Evolutionary conservation across 2,329 filamentous ascomycete genomes (phyloP), one percentile per base, ranked within the genome.

Genomic region (Xylariomycetidae sp.): DNA sequence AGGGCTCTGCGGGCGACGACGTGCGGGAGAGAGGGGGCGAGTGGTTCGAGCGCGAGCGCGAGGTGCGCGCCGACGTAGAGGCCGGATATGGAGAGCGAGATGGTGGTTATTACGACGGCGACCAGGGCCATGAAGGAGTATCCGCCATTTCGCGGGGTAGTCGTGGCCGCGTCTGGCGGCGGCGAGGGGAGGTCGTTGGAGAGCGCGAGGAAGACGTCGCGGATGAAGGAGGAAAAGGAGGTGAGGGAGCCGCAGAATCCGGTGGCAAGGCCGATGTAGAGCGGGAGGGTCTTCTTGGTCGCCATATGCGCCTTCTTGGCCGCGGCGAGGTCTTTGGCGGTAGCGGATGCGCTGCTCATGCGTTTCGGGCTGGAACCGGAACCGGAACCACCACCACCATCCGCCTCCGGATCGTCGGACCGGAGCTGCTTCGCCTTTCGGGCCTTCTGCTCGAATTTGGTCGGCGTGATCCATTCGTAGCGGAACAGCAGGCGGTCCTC

Each of bases 241-340:
- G 89, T 96, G 51, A 92, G 86, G 45, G 85, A 89, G 41, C 90
- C 87, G 51, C 88, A 94, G 58, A 92, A 92, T 9, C 85, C 90
- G 0, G 85, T 94, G 0, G 86, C 77, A 5, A 96, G 74, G 31
- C 85, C 89, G 38, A 94, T 83, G 54, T 94, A 95, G 1, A 95
- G 68, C 0, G 90, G 89, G 17, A 94, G 84, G 0, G 85, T 85
- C 65, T 94, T 94, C 56, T 95, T 95, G 17, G 69, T 63, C 5
- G 78, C 68, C 23, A 72, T 57, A 52, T 85, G 77, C 2, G 69
- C 69, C 51, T 81, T 74, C 47, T 70, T 73, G 4, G 67, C 67
- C 3, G 67, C 63, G 6, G 57, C 55, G 4, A 69, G 45, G 35
- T 71, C 61, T 12, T 62, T 42, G 33, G 37, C 38, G 12, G 27